Evolutionary conservation across 2,329 filamentous ascomycete species (phyloP).

Genomic region (Corniculantispora saksenae): DNA sequence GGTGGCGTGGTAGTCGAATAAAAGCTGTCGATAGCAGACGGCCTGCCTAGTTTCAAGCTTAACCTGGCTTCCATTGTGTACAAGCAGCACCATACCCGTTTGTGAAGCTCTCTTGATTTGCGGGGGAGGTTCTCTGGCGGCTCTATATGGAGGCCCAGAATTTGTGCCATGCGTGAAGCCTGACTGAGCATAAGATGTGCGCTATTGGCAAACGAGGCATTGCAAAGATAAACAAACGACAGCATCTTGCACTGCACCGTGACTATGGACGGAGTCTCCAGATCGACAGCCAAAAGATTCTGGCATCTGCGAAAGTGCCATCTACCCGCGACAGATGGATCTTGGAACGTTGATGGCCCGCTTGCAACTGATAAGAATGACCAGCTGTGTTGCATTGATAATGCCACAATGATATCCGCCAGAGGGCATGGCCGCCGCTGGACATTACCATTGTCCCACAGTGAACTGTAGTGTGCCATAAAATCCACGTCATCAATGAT

Average conservation of each 20-base stretch:
- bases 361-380: conserved; percentile 26
- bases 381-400: conserved; percentile 51
- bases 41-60: conserved; percentile 49
- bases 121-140: conserved; percentile 37
- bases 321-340: conserved; percentile 45
- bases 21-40: conserved; percentile 37
- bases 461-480: conserved; percentile 42
- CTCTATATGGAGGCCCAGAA: conserved; percentile 50
- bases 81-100: conserved; percentile 54
- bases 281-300: conserved; percentile 42
- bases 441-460: conserved; percentile 35
- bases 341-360: conserved; percentile 25
- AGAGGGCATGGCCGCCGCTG: conserved; percentile 47
- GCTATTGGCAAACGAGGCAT: conserved; percentile 51
- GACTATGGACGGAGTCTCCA: conserved; percentile 48
- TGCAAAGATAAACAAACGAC: conserved; percentile 46
- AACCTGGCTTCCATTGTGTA: conserved; percentile 50
- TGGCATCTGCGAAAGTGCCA: conserved; percentile 50
- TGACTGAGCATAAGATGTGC: conserved; percentile 41
- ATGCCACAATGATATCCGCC: conserved; percentile 52
- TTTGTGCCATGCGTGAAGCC: conserved; percentile 46
- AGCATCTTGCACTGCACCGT: conserved; percentile 52
- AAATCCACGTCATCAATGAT: conserved; percentile 48
- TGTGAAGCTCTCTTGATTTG: conserved; percentile 44
- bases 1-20: conserved; percentile 39